Percentiles rank a stretch among this genome's conserved stretches.
Evolutionary conservation across 1,284 basidiomycete genomes (phyloP).

Genomic region (Sporisorium reilianum): DNA sequence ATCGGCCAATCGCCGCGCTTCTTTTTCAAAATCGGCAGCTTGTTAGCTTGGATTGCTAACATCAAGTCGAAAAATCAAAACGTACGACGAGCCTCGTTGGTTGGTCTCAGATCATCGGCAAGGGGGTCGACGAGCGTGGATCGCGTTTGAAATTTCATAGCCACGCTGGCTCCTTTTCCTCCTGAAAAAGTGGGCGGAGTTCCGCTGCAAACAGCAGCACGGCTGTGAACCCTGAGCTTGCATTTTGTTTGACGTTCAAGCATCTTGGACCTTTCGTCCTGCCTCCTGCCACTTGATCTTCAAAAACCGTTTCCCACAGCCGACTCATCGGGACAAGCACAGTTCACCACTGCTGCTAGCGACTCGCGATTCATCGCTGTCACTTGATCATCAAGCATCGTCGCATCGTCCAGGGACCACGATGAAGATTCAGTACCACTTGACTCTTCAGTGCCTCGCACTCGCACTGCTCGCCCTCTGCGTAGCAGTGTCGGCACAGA

Average conservation of each 20-base stretch:
- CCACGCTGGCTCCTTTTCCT: constrained; percentile 4
- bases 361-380: not conserved
- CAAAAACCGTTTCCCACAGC: too few species aligned
- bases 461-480: constrained; percentile 32
- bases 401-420: not conserved
- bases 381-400: not conserved
- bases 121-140: not conserved
- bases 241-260: not conserved
- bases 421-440: constrained; percentile 21
- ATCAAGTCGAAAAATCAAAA: not conserved
- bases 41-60: constrained; percentile 6
- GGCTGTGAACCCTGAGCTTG: constrained; percentile 17
- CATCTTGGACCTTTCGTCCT: not conserved
- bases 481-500: constrained; percentile 35
- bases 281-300: not conserved
- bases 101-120: constrained; percentile 24
- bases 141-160: constrained; percentile 2
- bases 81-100: constrained; percentile 3
- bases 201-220: constrained; percentile 20
- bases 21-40: constrained; percentile 5
- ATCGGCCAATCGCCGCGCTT: constrained; percentile 32
- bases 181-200: constrained; percentile 21
- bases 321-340: too few species aligned
- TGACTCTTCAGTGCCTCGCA: constrained; percentile 32
- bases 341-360: too few species aligned